Evolutionary conservation across 805 yeast species (phyloP).

Genomic region (Candida nanaspora): DNA sequence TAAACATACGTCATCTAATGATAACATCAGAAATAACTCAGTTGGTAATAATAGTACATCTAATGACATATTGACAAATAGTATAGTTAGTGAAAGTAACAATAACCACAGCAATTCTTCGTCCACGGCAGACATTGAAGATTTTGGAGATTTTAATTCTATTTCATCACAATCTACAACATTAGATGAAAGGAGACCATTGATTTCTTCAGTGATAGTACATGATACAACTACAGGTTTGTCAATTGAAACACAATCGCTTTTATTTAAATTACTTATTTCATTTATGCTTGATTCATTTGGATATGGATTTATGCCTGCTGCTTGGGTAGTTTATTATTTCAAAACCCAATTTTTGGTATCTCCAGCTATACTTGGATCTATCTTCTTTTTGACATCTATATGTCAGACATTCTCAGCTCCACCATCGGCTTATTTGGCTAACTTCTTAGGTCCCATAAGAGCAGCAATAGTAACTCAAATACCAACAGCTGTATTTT

Average conservation of each 20-base stretch:
- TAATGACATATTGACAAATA: background rate
- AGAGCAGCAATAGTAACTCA: conserved; percentile 69
- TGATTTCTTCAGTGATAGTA: conserved; percentile 15
- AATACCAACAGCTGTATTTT: conserved; percentile 66
- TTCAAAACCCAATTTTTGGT: conserved; percentile 50
- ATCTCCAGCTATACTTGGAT: conserved; percentile 54
- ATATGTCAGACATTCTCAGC: conserved; percentile 61
- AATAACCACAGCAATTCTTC: background rate
- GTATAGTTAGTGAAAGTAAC: background rate
- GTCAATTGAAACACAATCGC: conserved; percentile 34
- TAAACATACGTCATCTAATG: background rate
- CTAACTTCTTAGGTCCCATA: conserved; percentile 69
- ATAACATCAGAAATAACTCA: background rate
- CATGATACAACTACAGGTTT: conserved; percentile 25
- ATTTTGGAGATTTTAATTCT: background rate
- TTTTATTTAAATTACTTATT: conserved; percentile 41
- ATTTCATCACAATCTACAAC: background rate
- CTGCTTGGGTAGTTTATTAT: conserved; percentile 84
- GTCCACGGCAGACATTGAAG: background rate
- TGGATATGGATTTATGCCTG: conserved; percentile 84
- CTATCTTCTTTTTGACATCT: conserved; percentile 59
- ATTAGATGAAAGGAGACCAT: conserved; percentile 9
- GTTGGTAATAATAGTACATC: background rate
- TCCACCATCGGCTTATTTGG: conserved; percentile 66
- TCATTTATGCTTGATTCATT: conserved; percentile 81